Conservation (phyloP, 768 basidiomycete species). For the Mycena indigotica region DNA sequence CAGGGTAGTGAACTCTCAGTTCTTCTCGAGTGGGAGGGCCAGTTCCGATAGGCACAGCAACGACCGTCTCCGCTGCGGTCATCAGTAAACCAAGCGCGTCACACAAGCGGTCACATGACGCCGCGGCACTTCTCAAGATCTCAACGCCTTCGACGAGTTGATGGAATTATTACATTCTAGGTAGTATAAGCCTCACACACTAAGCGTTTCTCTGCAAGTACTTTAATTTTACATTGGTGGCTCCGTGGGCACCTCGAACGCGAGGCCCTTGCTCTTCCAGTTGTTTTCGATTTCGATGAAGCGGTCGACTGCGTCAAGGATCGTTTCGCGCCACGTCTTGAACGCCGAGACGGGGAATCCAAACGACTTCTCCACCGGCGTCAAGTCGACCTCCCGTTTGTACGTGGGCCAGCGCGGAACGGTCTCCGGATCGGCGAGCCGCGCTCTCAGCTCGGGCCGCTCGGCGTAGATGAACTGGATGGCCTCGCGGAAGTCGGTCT, state of each 20-base stretch:
- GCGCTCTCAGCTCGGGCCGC: constrained; percentile 17
- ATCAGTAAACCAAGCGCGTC: no score
- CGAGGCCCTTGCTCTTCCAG: constrained; percentile 21
- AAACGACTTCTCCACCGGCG: constrained; percentile 25
- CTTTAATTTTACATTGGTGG: constrained; percentile 19
- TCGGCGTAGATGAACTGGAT: constrained; percentile 6
- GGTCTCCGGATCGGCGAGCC: constrained; percentile 12
- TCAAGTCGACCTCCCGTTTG: constrained; percentile 23
- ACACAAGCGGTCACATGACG: no score
- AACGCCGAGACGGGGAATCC: constrained; percentile 8
- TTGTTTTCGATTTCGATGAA: constrained; percentile 15
- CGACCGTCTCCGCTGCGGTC: no score
- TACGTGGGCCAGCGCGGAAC: constrained; percentile 14
- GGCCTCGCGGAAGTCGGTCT: constrained; percentile 7
- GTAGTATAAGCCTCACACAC: no score
- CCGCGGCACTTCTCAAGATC: no score
- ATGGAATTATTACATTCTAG: no score
- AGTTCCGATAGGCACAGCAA: constrained; percentile 44
- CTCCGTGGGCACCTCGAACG: constrained; percentile 11
- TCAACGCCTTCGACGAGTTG: no score
- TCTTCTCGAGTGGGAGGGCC: constrained; percentile 74
- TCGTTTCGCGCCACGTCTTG: constrained; percentile 21
- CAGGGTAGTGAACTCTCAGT: constrained; percentile 66
- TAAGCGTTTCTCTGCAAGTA: no score
- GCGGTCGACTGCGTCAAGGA: constrained; percentile 20